Evolutionary conservation across 1,139 yeast genomes (phyloP), one percentile per base, ranked within the genome.

Genomic region (Suhomyces maxii): DNA sequence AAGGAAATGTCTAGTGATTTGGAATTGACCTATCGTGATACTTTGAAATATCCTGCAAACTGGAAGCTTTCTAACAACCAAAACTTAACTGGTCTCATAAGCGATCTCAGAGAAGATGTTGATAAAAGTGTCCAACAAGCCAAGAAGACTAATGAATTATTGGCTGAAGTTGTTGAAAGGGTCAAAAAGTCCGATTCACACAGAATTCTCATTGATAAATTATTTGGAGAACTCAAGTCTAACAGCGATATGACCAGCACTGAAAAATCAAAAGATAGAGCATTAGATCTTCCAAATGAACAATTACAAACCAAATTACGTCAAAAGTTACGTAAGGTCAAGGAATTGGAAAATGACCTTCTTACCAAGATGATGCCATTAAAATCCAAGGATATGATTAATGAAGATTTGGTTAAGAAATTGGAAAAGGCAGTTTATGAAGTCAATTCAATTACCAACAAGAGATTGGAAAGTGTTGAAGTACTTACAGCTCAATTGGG

Each of bases 211-310:
- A 41, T 59, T 25, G 57, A 54, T 33, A 48, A 51, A 14, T 39
- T 57, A 23, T 39, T 60, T n/a, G 42, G 52, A 6, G 58, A 53
- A 31, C 39, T 49, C n/a, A 50, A 48, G 13, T 45, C 54, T 7
- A 34, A 50, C 10, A 32, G 14, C 5, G 33, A 36, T 12, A 10
- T 32, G 14, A 42, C 47, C 11, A 43, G 50, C 36, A 51, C 46
- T 41, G 49, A 50, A 23, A 47, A 57, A 14, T 30, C 36, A 9
- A 11, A 34, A 3, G 42, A 43, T 8, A 39, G 46, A 6, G 57
- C 59, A 23, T 52, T 61, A 36, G 63, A 60, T 33, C 51, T 55
- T 8, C 51, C 51, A 3, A 57, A 53, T 14, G 58, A 54, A 25
- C 36, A 43, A 7, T 39, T 57, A 40, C 56, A 56, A 41, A 37